These are phyloP conservation scores for Paecilomyces sp. DNA, from an alignment of 2,329 filamentous ascomycete genomes.

Conservation along the genomic window DNA sequence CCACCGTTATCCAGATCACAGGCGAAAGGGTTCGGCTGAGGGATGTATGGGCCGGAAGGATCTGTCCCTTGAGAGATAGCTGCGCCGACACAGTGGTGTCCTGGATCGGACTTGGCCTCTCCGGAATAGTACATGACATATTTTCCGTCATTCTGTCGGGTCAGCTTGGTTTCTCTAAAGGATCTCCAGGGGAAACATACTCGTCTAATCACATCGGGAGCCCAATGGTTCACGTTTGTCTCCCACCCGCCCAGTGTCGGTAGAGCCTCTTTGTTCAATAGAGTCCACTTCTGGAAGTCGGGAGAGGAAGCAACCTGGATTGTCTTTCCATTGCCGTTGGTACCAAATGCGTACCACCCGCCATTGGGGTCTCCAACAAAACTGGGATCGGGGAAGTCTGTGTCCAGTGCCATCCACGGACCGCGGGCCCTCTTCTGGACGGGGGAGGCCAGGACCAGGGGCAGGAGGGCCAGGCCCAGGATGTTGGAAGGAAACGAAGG, in stretches of 20 bases:
- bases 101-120: constrained; percentile 29
- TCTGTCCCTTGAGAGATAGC: constrained; percentile 42
- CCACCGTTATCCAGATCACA: constrained; percentile 51
- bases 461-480: constrained; percentile 5
- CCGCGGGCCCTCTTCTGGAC: constrained; percentile 11
- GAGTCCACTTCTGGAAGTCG: constrained; percentile 43
- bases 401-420: constrained; percentile 21
- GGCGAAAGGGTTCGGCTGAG: constrained; percentile 42
- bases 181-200: constrained; percentile 15
- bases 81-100: constrained; percentile 53
- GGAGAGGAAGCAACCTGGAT: constrained; percentile 49
- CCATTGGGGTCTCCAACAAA: constrained; percentile 43
- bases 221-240: constrained; percentile 50
- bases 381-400: constrained; percentile 36
- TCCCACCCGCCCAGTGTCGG: constrained; percentile 49
- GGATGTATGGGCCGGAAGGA: constrained; percentile 45
- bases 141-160: constrained; percentile 33
- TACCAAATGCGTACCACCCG: constrained; percentile 54
- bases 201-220: constrained; percentile 52
- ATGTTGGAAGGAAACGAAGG: background rate
- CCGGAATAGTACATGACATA: constrained; percentile 58
- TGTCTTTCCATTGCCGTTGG: constrained; percentile 43
- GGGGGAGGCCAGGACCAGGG: constrained; percentile 12
- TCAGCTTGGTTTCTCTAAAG: background rate
- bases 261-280: constrained; percentile 49